Evolutionary conservation across 2,329 filamentous ascomycete species (phyloP), one percentile per base, ranked within the genome.

Genomic region (Exophiala viscosa): DNA sequence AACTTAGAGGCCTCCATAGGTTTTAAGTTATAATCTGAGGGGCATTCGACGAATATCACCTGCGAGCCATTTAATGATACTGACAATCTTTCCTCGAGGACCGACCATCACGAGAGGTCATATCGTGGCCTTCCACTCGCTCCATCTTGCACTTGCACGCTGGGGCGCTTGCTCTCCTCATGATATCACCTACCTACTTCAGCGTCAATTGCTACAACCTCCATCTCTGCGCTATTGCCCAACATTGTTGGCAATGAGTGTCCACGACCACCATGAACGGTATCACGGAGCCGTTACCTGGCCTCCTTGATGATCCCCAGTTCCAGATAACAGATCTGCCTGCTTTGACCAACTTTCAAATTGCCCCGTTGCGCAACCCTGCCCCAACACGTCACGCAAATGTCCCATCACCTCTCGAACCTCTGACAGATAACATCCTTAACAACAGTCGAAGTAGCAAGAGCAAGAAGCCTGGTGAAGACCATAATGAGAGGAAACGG

Each of bases 361-460:
- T 77, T 45, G 69, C 75, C 55, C 74, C 75, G 47, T 67, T 77
- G 17, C 74, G 73, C 31, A 70, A 75, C 57, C 73, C 73, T 10
- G 68, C 70, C 15, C 71, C 72, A 17, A 69, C 71, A 11, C 69
- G 69, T 34, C 66, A 65, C 34, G 65, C 71, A 54, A 72, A 68
- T 48, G 63, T 67, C 34, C 72, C 73, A n/a, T 68, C 68, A 14
- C 72, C 73, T 17, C 67, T 77, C 44, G 74, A 77, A 57, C 74
- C 74, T 59, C 63, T 47, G 48, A 60, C 45, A 62, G 64, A 36
- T 67, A 67, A 71, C 54, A 68, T 69, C 43, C 59, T 69, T 36
- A 69, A 67, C 58, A 65, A 66, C 42, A 63, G 65, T 32, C 65
- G 66, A 46, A 31, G 48, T 35, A 36, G 48, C 28, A 48, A 52